These are phyloP conservation scores for Polyplosphaeria fusca DNA, from an alignment of 495 filamentous ascomycete genomes.

Conservation along the genomic window DNA sequence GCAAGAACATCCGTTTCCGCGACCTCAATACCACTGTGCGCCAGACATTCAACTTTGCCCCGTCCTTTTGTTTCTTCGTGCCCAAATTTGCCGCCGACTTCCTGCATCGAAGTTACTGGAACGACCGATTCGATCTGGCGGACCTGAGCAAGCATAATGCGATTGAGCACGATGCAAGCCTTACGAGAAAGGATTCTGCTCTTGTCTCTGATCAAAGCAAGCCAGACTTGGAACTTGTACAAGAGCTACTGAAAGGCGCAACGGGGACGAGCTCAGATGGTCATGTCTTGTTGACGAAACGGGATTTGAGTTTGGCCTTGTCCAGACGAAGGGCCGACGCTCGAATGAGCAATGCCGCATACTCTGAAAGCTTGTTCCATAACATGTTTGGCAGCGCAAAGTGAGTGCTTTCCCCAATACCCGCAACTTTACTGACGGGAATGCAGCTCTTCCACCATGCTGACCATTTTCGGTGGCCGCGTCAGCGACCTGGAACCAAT, in stretches of 20 bases:
- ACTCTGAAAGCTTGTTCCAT: background rate
- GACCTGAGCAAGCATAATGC: constrained; percentile 34
- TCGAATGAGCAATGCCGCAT: background rate
- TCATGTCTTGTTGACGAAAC: background rate
- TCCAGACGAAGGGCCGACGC: background rate
- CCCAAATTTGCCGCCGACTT: constrained; percentile 14
- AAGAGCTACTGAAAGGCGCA: background rate
- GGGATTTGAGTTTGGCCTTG: background rate
- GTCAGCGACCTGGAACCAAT: background rate
- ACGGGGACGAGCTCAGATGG: background rate
- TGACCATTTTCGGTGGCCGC: background rate
- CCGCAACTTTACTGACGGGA: background rate
- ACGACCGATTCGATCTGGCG: constrained; percentile 26
- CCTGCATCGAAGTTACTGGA: constrained; percentile 4
- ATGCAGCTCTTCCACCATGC: background rate
- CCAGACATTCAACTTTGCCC: constrained; percentile 25
- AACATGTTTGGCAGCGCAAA: constrained; percentile 3
- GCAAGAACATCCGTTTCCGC: constrained; percentile 27
- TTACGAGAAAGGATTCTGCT: constrained; percentile 27
- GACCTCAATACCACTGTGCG: constrained; percentile 24
- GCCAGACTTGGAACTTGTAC: background rate
- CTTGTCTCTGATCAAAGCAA: background rate
- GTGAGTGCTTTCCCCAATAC: background rate
- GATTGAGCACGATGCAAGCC: constrained; percentile 37
- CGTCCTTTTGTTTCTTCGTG: constrained; percentile 1